Evolutionary conservation across 2,329 filamentous ascomycete genomes (phyloP), one percentile per base, ranked within the genome.

Genomic region (Xylariaceae sp.): DNA sequence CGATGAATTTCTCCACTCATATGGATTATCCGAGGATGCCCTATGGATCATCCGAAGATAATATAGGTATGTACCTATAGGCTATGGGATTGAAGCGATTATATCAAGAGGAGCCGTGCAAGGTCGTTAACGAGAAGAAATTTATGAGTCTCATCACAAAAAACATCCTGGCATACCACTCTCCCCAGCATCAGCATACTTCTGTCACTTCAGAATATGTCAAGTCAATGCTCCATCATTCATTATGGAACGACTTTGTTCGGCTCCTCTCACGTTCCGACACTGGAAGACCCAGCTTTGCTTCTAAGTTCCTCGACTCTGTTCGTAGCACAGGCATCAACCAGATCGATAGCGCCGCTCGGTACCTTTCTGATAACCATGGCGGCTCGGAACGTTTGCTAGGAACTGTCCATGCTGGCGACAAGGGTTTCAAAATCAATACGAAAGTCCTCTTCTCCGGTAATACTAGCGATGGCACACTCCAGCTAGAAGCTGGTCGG

Each of bases 361-460:
- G 25, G 14, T 29, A 29, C 25, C 25, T 14, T 8, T 14, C 25
- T 14, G 25, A 29, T 14, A 29, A 29, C 25, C 25, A 29, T 14
- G 25, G 25, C 25, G 25, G 25, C 14, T 29, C 25, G 8, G 25
- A 29, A 14, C 25, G 25, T 14, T 8, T 29, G 25, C 25, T 29
- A 29, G 25, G 25, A 8, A 16, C 33, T 16, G 33, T 35, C 10
- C 16, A 35, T 17, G 33, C 33, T 6, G 16, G 8, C 17, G 16
- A 35, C 10, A 45, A 37, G 27, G 48, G 50, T 20, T 47, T 51
- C 21, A 48, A 40, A 6, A 45, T 53, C 23, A 48, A 53, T 32
- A 53, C 50, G 22, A 53, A 53, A 29, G 45, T 53, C 29, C 42
- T 51, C 7, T 50, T 51, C 19, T 19, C 48, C 6, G 48, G 50